Evolutionary conservation across 495 filamentous ascomycete genomes (phyloP).

Genomic region (Daldinia concentrica): DNA sequence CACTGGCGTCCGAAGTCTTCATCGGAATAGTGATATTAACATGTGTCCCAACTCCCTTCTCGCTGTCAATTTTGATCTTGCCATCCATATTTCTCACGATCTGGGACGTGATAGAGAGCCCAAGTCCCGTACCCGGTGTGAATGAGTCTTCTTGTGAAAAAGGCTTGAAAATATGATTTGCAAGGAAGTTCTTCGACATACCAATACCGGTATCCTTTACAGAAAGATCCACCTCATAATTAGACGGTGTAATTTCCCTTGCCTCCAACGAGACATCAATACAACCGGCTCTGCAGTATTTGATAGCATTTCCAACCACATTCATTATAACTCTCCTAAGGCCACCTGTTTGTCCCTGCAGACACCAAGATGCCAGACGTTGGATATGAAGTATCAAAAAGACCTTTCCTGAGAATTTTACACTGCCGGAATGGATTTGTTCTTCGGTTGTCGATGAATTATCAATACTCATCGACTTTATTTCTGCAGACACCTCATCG

Average conservation of each 20-base stretch:
- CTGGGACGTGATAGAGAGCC: slow-evolving; percentile 73
- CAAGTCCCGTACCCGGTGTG: slow-evolving; percentile 73
- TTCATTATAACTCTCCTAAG: slow-evolving; percentile 83
- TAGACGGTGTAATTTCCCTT: slow-evolving; percentile 34
- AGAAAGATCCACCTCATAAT: slow-evolving; percentile 52
- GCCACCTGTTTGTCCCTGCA: slow-evolving; percentile 69
- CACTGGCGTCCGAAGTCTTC: slow-evolving; percentile 5
- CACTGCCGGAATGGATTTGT: slow-evolving; percentile 36
- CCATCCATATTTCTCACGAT: slow-evolving; percentile 69
- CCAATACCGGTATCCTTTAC: slow-evolving; percentile 74
- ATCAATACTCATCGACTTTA: slow-evolving; percentile 22
- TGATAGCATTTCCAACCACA: slow-evolving; percentile 82
- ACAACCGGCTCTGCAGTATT: slow-evolving; percentile 74
- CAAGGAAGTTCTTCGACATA: slow-evolving; percentile 74
- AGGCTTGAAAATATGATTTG: slow-evolving; percentile 70
- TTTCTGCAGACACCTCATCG: slow-evolving; percentile 20
- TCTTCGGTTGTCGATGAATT: slow-evolving; percentile 27
- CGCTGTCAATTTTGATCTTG: slow-evolving; percentile 65
- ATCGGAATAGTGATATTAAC: slow-evolving; percentile 35
- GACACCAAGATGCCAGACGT: slow-evolving; percentile 33
- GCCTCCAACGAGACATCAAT: slow-evolving; percentile 66
- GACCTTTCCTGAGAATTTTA: slow-evolving; percentile 36
- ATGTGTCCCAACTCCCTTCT: slow-evolving; percentile 38
- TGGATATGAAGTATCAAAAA: slow-evolving; percentile 39
- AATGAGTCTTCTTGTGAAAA: slow-evolving; percentile 77